These are phyloP conservation scores for Colletotrichum costaricense DNA, from an alignment of 2,329 filamentous ascomycete species.

Conservation along the genomic window DNA sequence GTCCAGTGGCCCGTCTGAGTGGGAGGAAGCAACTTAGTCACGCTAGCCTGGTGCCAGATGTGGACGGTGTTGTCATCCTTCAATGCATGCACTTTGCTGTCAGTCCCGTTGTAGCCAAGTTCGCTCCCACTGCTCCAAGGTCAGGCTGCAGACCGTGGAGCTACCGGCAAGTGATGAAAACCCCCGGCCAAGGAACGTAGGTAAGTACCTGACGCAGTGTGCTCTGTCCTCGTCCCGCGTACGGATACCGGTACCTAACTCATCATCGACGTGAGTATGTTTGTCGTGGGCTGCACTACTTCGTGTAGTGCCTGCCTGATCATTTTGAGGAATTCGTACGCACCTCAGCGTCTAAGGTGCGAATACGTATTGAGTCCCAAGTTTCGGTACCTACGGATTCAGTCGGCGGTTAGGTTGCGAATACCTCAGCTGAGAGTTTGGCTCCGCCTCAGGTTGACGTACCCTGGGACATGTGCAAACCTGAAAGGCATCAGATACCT, in stretches of 20 bases:
- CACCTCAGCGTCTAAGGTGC: background rate
- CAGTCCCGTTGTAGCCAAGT: background rate
- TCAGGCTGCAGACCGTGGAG: conserved; percentile 1
- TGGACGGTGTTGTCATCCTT: background rate
- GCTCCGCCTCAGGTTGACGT: conserved; percentile 21
- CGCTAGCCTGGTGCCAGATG: background rate
- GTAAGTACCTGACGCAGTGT: background rate
- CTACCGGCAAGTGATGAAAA: background rate
- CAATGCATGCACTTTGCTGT: conserved; percentile 17
- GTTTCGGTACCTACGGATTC: too few relatives aligned
- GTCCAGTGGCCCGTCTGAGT: too few relatives aligned
- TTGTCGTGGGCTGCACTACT: background rate
- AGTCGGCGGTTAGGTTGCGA: background rate
- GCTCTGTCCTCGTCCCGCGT: background rate
- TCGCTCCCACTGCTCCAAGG: background rate
- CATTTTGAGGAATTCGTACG: background rate
- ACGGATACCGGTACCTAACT: background rate
- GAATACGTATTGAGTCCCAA: too few relatives aligned
- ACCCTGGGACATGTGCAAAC: background rate
- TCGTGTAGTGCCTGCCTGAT: background rate
- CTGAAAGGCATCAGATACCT: background rate
- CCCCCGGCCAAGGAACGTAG: background rate
- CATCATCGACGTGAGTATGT: background rate
- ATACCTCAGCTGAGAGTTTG: conserved; percentile 22
- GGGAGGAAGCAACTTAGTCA: background rate